Conservation (phyloP, 352 stramenopile genomes). For the Pythium volutum region DNA sequence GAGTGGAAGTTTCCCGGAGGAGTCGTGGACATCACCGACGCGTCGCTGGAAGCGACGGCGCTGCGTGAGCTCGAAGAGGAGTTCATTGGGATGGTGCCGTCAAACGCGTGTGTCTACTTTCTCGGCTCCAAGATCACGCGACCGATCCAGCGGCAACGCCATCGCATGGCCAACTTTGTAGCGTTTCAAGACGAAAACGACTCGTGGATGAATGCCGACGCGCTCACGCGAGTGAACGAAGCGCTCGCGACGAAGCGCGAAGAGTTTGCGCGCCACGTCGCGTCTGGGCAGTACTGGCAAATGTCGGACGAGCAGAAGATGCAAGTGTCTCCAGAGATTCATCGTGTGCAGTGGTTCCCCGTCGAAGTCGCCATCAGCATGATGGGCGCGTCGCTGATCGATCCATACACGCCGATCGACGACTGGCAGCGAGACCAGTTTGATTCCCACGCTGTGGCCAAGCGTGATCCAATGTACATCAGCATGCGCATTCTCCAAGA, state of each 20-base stretch:
- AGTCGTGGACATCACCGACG: constrained; percentile 40
- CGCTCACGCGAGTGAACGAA: constrained; percentile 38
- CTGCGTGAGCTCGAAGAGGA: constrained; percentile 54
- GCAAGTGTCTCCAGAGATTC: constrained; percentile 50
- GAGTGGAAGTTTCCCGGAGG: constrained; percentile 69
- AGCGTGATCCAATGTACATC: constrained; percentile 55
- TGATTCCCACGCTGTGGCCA: constrained; percentile 28
- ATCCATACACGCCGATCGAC: constrained; percentile 32
- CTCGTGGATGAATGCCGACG: constrained; percentile 34
- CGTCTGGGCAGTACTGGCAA: constrained; percentile 37
- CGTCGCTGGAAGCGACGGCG: constrained; percentile 34
- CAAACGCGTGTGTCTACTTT: constrained; percentile 30
- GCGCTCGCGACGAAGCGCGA: constrained; percentile 35
- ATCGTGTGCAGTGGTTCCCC: constrained; percentile 51
- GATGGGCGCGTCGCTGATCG: constrained; percentile 32
- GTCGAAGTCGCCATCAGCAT: constrained; percentile 48
- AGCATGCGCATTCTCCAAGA: constrained; percentile 42
- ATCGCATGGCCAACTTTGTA: constrained; percentile 71
- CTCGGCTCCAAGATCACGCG: constrained; percentile 44
- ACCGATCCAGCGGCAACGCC: constrained; percentile 36
- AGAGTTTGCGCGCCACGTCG: constrained; percentile 30
- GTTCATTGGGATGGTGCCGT: constrained; percentile 38
- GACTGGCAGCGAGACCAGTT: constrained; percentile 44
- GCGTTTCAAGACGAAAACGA: constrained; percentile 56
- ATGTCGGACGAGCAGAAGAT: constrained; percentile 41